Evolutionary conservation across 2,329 filamentous ascomycete genomes (phyloP), one percentile per base, ranked within the genome.

Genomic region (Claviceps quebecensis): DNA sequence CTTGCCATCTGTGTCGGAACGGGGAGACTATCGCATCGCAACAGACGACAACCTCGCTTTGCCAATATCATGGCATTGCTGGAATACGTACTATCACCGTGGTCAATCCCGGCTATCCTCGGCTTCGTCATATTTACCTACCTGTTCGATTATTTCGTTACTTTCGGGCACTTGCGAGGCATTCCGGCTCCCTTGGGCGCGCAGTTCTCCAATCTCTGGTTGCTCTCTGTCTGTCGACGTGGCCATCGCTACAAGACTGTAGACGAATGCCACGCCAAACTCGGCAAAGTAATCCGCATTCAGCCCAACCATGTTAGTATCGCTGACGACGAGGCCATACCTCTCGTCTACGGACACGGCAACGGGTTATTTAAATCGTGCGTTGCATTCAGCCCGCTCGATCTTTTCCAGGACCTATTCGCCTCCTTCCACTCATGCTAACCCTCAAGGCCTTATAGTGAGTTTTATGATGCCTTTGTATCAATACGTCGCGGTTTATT

Each of bases 391-490:
- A 16, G 23, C 34, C 16, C 11, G 14, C 37, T 47, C 7, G 5
- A 23, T 4, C 17, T 13, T 17, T 2, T 37, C 4, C 17, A 3
- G 17, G 11, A 23, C 1, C n/a, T 23, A 16, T 9, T 19, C 16
- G 3, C 70, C 5, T 0, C 2, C 13, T 16, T 1, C 5, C 22
- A 22, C 14, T 13, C 26, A n/a, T 19, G 9, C 37, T 17, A 53
- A 36, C 9, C 3, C 9, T 4, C 16, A 6, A 17, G 29, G 29
- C 29, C 9, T 34, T 45, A 4, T 44, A 88, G 84, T 43, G 83
- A 91, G 2, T 95, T 90, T 69, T 95, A 95, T 60, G 87, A 95
- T 61, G 86, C 87, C 48, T 95, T 95, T 60, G 88, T 95, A 51
- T 90, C 86, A 13, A 94, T 95, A 61, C 79, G 78, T 48, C 80